Evolutionary conservation across 805 yeast species (phyloP), one percentile per base, ranked within the genome.

Genomic region (Pichia sporocuriosa): DNA sequence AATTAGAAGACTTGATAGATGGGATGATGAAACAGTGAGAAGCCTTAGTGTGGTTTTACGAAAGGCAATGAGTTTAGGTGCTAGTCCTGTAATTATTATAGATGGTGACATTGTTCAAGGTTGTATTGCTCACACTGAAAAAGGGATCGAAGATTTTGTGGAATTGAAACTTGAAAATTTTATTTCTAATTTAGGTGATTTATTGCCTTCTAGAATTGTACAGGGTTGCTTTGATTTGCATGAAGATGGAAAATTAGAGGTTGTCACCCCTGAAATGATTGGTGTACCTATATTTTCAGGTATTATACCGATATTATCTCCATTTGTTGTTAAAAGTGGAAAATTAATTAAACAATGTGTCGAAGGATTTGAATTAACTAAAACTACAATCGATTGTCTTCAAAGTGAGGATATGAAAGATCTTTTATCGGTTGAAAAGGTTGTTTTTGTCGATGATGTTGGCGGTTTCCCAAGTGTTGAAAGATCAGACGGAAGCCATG

Each of bases 381-480:
- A 57, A 29, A 59, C 66, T 36, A 52, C 76, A 1, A 65, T 68
- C 3, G 43, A 48, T 22, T 63, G 67, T 23, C 57, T 72, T 35
- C 32, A 52, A 36, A 37, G 45, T 38, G 37, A 40, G 11, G 42
- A 45, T 16, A 58, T 39, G 45, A 56, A 33, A 4, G 63, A 64
- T 37, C 48, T 69, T 22, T 57, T 69, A n/a, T 67, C 80, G 0
- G 73, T 93, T 32, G 98, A 93, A 48, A 93, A 93, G 51, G 63
- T 90, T 23, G 75, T 90, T 7, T 78, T 81, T 47, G 66, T 93
- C 24, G 97, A 88, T 53, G 75, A 79, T 1, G 58, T 73, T 16
- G 99, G 99, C 2, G 99, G 99, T 0, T 81, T 87, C 6, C 97
- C 97, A 0, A 83, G 94, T 0, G 66, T 79, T 20, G 96, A 87